Base-by-base conservation (phyloP, 345 rosid genomes). In the Eucalyptus virginea region DNA sequence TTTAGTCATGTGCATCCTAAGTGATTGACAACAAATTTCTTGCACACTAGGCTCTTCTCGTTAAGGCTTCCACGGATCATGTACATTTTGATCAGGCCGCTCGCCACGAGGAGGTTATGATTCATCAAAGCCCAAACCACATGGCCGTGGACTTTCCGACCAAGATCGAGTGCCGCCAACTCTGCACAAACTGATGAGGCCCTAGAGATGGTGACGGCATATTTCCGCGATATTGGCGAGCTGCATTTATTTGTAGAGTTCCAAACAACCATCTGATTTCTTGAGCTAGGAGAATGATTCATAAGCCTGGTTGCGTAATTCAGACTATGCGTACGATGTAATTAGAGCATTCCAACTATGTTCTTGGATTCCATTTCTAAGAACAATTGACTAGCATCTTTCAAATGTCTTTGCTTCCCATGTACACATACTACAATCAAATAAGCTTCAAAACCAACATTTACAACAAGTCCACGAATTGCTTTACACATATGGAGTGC, bases 1-100 rank as follows among this genome's bases (percentile, higher is more conserved):
- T 52, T 52, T 52, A 52, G 10, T 52, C 10, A 52, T 1, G 4
- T 0, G 24, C 56, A 18, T 1, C 2, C 24, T 88, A 93, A 87
- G 93, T 96, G 95, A 90, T 91, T 94, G 16, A 81, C 90, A 67
- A 91, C 86, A 11, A 94, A 91, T 86, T 90, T 88, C 89, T 93
- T 94, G 91, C 94, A 96, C 16, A 96, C 92, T 23, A 80, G 50
- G 89, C 47, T 88, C 30, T 95, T 97, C 88, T 93, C 92, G 18
- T 48, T 85, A 56, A 95, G 92, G 87, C 92, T 91, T 89, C 99
- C 96, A 87, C 96, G 24, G 10, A 94, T 91, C 89, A 93, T 92
- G 92, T 95, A 97, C 99, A 95, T 94, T 81, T 92, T 95, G 87
- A 96, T 94, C 90, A 97, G 93, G 45, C 96, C 93, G 88, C 95